A percentile compares a stretch with the other conserved stretches of the same genome.
Evolutionary conservation across 202 grass and related monocot genomes (phyloP).

Genomic region (Setaria viridis): DNA sequence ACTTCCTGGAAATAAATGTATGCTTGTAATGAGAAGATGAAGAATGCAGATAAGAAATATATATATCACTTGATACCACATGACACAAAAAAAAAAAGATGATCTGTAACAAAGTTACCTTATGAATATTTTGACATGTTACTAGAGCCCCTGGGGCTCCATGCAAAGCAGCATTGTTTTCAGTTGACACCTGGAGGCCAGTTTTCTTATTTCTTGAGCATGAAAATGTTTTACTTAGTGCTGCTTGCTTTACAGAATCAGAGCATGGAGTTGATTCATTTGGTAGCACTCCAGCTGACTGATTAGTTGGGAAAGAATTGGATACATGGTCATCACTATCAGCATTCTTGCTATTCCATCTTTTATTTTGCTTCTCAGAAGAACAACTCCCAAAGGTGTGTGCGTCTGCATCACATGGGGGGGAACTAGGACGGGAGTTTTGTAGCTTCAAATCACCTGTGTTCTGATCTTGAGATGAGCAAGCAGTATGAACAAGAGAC

Average conservation of each 20-base stretch:
- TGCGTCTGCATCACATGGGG: constrained; percentile 27
- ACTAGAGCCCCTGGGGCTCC: constrained; percentile 28
- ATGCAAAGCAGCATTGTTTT: constrained; percentile 43
- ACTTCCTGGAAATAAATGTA: constrained; percentile 63
- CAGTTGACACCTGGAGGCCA: constrained; percentile 33
- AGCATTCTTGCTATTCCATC: constrained; percentile 45
- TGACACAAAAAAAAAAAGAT: not conserved
- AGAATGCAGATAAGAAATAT: constrained; percentile 22
- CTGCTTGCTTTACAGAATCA: constrained; percentile 38
- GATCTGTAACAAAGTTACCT: constrained; percentile 50
- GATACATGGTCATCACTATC: constrained; percentile 48
- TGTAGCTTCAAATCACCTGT: constrained; percentile 33
- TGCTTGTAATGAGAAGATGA: constrained; percentile 29
- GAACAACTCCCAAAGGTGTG: constrained; percentile 43
- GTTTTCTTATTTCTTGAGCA: constrained; percentile 52
- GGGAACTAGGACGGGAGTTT: constrained; percentile 31
- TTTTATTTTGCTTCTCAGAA: constrained; percentile 47
- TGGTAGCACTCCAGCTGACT: constrained; percentile 12
- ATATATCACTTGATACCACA: constrained; percentile 5
- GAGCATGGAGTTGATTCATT: constrained; percentile 38
- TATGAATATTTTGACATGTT: constrained; percentile 47
- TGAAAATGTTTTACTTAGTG: constrained; percentile 36
- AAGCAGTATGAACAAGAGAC: constrained; percentile 41
- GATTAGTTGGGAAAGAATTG: constrained; percentile 49
- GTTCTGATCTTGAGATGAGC: constrained; percentile 41